phyloP scores from a whole-genome alignment of 1,284 basidiomycete species.

The Ustilago curta region DNA sequence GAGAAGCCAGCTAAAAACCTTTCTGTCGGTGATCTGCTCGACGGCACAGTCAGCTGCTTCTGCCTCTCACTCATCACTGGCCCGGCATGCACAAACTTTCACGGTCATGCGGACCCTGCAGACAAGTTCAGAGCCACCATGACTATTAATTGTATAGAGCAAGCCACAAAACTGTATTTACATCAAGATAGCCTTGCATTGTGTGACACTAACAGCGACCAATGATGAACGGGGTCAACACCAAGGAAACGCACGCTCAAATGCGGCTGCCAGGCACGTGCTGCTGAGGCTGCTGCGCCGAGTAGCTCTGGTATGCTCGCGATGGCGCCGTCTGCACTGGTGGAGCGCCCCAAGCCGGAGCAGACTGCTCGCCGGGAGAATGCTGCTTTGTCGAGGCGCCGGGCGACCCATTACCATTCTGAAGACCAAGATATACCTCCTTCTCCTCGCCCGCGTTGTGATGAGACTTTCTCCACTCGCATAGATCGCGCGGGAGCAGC shows the following conservation, averaged over 20 bases:
- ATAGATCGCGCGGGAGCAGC: conserved; percentile 45
- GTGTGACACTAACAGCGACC: neutral
- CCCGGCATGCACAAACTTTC: too few relatives aligned
- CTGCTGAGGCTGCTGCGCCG: conserved; percentile 11
- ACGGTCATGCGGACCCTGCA: too few relatives aligned
- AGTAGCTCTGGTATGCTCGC: conserved; percentile 26
- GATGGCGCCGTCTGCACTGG: conserved; percentile 17
- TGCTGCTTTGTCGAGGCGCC: conserved; percentile 29
- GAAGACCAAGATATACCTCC: conserved; percentile 21
- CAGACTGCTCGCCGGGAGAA: conserved; percentile 13
- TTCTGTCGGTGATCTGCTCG: too few relatives aligned
- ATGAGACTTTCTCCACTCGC: conserved; percentile 17
- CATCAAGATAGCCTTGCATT: neutral
- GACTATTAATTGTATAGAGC: too few relatives aligned
- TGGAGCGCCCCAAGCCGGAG: conserved; percentile 21
- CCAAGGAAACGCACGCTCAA: conserved; percentile 6
- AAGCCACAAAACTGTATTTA: too few relatives aligned
- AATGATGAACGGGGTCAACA: neutral
- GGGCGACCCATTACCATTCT: conserved; percentile 8
- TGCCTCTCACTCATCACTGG: too few relatives aligned
- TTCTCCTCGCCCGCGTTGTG: conserved; percentile 11
- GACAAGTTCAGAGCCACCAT: too few relatives aligned
- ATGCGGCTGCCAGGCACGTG: conserved; percentile 13
- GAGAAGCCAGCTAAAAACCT: too few relatives aligned
- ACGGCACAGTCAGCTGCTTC: too few relatives aligned